Evolutionary conservation across 495 filamentous ascomycete species (phyloP).

Genomic region (Recurvomyces mirabilis): DNA sequence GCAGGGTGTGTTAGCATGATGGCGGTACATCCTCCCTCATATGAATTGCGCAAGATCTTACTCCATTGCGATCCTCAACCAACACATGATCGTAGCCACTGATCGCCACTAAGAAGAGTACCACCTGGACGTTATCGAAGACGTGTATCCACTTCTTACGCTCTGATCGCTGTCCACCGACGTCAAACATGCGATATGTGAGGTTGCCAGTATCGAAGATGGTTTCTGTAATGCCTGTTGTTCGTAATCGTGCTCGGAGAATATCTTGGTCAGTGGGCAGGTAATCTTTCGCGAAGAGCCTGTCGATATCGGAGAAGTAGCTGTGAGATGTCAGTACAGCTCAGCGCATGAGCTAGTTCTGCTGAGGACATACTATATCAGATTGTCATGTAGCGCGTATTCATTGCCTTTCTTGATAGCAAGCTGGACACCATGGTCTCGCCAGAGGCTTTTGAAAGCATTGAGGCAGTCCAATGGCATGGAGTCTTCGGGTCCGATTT

Average conservation of each 20-base stretch:
- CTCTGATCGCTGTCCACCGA: conserved; percentile 92
- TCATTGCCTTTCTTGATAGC: conserved; percentile 86
- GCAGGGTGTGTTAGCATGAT: conserved; percentile 1
- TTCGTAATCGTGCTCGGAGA: conserved; percentile 79
- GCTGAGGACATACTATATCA: conserved; percentile 80
- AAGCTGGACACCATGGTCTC: conserved; percentile 68
- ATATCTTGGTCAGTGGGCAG: conserved; percentile 96
- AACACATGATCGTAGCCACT: conserved; percentile 96
- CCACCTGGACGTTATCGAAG: conserved; percentile 90
- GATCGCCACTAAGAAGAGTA: conserved; percentile 90
- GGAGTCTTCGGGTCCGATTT: conserved; percentile 30
- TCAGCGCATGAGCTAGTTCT: neutral
- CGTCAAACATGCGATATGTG: conserved; percentile 98
- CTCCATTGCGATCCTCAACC: conserved; percentile 93
- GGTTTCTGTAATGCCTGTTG: conserved; percentile 95
- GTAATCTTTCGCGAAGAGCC: conserved; percentile 76
- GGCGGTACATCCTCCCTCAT: too few species aligned
- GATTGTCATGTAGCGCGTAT: conserved; percentile 90
- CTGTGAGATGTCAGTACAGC: conserved; percentile 38
- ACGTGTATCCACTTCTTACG: conserved; percentile 99
- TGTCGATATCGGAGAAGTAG: conserved; percentile 83
- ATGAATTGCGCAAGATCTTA: too few species aligned
- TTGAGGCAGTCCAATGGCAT: conserved; percentile 58
- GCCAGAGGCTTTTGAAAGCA: conserved; percentile 79
- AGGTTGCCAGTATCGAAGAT: conserved; percentile 88